Percentiles rank a stretch among this genome's conserved stretches.
phyloP scores from a whole-genome alignment of 768 basidiomycete genomes.

The Lentinula boryana region DNA sequence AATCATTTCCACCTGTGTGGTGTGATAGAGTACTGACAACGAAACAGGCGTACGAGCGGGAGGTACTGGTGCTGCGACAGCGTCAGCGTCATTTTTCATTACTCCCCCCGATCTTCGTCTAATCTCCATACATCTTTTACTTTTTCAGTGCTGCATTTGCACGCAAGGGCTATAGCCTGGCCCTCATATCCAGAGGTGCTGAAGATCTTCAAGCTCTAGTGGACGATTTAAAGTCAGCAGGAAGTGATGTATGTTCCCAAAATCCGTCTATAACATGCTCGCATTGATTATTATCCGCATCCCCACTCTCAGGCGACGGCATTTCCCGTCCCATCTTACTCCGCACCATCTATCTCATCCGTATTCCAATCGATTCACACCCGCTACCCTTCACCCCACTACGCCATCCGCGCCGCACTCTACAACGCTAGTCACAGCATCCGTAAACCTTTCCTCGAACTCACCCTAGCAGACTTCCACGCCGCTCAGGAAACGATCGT shows the following conservation, averaged over 20 bases:
- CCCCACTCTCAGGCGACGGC: neutral
- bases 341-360: conserved; percentile 33
- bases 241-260: conserved; percentile 47
- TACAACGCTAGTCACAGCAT: conserved; percentile 56
- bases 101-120: neutral
- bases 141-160: conserved; percentile 49
- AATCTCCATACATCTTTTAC: neutral
- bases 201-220: conserved; percentile 46
- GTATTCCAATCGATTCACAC: conserved; percentile 39
- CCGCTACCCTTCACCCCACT: conserved; percentile 40
- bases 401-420: conserved; percentile 50
- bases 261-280: neutral
- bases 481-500: conserved; percentile 45
- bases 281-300: neutral
- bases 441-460: conserved; percentile 64
- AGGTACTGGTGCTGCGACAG: conserved; percentile 50
- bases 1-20: neutral
- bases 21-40: neutral
- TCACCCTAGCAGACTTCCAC: conserved; percentile 53
- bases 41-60: conserved; percentile 37
- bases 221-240: conserved; percentile 44
- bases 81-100: conserved; percentile 31
- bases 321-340: conserved; percentile 36
- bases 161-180: conserved; percentile 59
- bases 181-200: conserved; percentile 54